These are phyloP conservation scores for Pleomassaria siparia DNA, from an alignment of 2,329 filamentous ascomycete species.

Conservation along the genomic window DNA sequence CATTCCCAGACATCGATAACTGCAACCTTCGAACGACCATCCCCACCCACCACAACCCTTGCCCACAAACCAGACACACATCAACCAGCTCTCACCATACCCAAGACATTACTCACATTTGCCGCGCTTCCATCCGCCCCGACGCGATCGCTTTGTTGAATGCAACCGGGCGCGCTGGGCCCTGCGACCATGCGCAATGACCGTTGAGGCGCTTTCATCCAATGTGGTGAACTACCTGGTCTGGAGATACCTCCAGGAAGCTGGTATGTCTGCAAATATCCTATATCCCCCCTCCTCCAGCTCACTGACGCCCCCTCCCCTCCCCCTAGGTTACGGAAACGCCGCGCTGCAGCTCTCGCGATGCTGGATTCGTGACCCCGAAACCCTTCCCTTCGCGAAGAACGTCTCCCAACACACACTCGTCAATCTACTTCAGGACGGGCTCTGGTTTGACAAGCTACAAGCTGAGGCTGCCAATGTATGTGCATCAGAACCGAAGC, in stretches of 20 bases:
- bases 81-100: background rate
- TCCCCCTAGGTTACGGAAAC: slow-evolving; percentile 58
- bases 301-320: slow-evolving; percentile 14
- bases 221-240: slow-evolving; percentile 71
- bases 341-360: slow-evolving; percentile 62
- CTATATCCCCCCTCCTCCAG: background rate
- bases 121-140: background rate
- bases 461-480: slow-evolving; percentile 40
- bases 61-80: too few species aligned
- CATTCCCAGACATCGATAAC: background rate
- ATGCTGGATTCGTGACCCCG: slow-evolving; percentile 64
- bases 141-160: slow-evolving; percentile 2
- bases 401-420: slow-evolving; percentile 61
- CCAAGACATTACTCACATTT: too few species aligned
- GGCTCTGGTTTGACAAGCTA: slow-evolving; percentile 53
- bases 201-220: slow-evolving; percentile 51
- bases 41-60: background rate
- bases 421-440: slow-evolving; percentile 64
- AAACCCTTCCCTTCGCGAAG: slow-evolving; percentile 62
- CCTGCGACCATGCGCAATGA: slow-evolving; percentile 44
- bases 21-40: background rate
- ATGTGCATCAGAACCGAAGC: slow-evolving; percentile 8
- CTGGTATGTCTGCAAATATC: slow-evolving; percentile 22
- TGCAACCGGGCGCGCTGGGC: slow-evolving; percentile 5
- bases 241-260: slow-evolving; percentile 59